These are phyloP conservation scores for Globisporangium yorkense DNA, from an alignment of 352 stramenopile genomes.

Conservation along the genomic window DNA sequence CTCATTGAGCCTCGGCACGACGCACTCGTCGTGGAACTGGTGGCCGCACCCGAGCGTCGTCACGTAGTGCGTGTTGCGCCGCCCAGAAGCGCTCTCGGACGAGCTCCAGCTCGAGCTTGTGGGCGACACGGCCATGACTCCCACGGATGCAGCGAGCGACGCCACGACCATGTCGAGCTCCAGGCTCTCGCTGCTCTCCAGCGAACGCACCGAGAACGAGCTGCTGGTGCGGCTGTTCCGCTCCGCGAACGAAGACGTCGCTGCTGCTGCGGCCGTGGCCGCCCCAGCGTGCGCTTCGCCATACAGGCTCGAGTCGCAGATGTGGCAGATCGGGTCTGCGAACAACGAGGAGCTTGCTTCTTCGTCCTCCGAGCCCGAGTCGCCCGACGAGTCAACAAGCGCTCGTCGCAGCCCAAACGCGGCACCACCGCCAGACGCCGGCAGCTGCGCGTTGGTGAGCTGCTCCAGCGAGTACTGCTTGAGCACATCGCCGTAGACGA, in stretches of 20 bases:
- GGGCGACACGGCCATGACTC: background rate
- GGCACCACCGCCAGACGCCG: conserved; percentile 1
- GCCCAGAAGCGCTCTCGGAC: background rate
- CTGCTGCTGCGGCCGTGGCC: background rate
- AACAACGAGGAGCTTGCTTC: conserved; percentile 21
- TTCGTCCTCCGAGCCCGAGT: conserved; percentile 23
- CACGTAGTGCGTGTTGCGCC: conserved; percentile 43
- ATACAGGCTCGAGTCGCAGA: conserved; percentile 42
- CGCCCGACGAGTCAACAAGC: conserved; percentile 13
- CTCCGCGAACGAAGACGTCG: background rate
- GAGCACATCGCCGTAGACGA: conserved; percentile 57
- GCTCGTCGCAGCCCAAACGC: background rate
- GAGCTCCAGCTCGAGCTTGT: conserved; percentile 10
- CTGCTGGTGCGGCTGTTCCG: conserved; percentile 11
- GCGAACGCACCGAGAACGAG: background rate
- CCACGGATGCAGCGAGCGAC: background rate
- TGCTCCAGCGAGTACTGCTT: conserved; percentile 39
- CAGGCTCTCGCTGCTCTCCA: conserved; percentile 11
- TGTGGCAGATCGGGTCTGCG: conserved; percentile 17
- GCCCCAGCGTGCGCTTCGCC: conserved; percentile 29
- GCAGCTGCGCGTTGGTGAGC: conserved; percentile 5
- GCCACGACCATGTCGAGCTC: conserved; percentile 8
- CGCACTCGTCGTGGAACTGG: conserved; percentile 82
- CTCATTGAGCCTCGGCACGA: conserved; percentile 73
- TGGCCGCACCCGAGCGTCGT: conserved; percentile 71